These are phyloP conservation scores for Entomortierella beljakovae DNA, from an alignment of 192 early-diverging fungal species.

Conservation along the genomic window DNA sequence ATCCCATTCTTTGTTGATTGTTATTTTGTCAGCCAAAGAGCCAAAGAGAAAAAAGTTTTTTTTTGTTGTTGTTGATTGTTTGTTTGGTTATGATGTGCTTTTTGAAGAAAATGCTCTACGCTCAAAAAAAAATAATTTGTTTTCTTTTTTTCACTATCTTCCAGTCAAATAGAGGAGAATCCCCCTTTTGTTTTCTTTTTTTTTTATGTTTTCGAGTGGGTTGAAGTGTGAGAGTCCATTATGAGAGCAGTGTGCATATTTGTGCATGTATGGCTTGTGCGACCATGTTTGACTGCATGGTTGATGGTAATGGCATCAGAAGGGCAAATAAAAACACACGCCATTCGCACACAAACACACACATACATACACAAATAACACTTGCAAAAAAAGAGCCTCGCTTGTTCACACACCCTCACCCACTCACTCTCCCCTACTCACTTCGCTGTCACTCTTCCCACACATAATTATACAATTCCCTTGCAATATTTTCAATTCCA, in stretches of 20 bases:
- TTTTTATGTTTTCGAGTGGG: neutral
- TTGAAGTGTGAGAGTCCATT: neutral
- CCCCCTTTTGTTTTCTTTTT: constrained; percentile 1
- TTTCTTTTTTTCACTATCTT: neutral
- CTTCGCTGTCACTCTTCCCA: too few species aligned
- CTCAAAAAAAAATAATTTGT: too few species aligned
- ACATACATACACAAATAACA: neutral
- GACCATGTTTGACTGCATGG: neutral
- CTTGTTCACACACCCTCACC: too few species aligned
- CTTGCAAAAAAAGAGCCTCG: neutral
- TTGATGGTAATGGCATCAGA: neutral
- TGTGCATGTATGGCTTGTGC: neutral
- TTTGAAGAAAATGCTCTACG: neutral
- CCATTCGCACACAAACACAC: neutral
- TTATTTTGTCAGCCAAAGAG: neutral
- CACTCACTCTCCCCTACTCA: too few species aligned
- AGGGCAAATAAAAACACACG: too few species aligned
- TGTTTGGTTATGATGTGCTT: neutral
- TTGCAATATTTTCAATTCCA: neutral
- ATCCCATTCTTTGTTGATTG: neutral
- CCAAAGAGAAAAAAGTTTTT: neutral
- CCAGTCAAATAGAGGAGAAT: neutral
- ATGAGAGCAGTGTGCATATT: neutral
- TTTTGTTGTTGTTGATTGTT: neutral
- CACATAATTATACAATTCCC: too few species aligned